These are phyloP conservation scores for Flaveria bidentis DNA, from an alignment of 129 eudicot species.

Conservation along the genomic window DNA sequence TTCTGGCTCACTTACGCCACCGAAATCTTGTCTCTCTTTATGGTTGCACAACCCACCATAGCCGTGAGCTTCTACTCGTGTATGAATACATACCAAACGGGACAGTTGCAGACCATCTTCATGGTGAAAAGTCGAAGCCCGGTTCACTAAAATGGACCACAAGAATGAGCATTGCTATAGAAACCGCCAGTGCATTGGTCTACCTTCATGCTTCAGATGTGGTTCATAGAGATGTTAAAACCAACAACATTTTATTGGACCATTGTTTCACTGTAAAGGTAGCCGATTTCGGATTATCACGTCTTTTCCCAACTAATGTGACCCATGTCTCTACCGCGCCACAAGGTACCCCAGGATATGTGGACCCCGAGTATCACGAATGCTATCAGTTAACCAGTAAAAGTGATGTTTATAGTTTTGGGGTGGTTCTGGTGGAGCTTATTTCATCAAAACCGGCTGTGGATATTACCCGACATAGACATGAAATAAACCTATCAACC, in stretches of 20 bases:
- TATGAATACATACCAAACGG: conserved; percentile 81
- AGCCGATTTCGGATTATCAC: conserved; percentile 85
- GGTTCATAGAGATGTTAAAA: conserved; percentile 73
- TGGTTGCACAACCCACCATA: conserved; percentile 71
- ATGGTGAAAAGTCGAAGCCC: conserved; percentile 34
- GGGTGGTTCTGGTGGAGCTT: conserved; percentile 77
- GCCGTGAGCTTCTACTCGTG: conserved; percentile 74
- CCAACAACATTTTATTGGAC: conserved; percentile 67
- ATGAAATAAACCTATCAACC: conserved; percentile 66
- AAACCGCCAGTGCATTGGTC: conserved; percentile 70
- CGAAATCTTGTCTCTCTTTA: conserved; percentile 67
- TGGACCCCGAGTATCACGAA: conserved; percentile 81
- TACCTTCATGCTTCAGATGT: conserved; percentile 81
- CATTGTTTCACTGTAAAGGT: conserved; percentile 67
- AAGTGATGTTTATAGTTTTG: conserved; percentile 82
- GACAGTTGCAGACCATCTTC: conserved; percentile 83
- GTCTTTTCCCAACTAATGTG: conserved; percentile 61
- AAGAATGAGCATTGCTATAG: conserved; percentile 64
- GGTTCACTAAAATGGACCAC: conserved; percentile 49
- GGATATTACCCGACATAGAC: conserved; percentile 64
- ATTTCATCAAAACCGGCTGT: conserved; percentile 82
- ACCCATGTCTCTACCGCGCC: conserved; percentile 89
- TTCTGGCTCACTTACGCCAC: conserved; percentile 68
- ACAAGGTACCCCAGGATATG: conserved; percentile 30
- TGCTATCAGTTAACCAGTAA: conserved; percentile 68